Percentiles rank a stretch among this genome's conserved stretches.
These are phyloP conservation scores for Arachis hypogaea DNA, from an alignment of 306 rosid species.

Conservation along the genomic window DNA sequence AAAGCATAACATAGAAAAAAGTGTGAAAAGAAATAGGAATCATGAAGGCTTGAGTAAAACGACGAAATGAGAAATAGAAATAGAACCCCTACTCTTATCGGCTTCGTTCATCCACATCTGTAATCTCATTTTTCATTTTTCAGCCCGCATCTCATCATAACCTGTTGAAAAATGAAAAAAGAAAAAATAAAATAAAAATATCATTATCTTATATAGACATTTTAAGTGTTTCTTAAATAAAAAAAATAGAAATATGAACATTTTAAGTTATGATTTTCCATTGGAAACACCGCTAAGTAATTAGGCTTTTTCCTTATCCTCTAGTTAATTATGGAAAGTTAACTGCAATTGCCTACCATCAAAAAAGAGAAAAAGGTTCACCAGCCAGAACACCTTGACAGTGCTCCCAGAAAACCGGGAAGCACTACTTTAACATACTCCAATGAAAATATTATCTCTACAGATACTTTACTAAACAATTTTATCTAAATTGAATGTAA, in stretches of 20 bases:
- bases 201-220: conserved; percentile 2
- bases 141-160: conserved; percentile 86
- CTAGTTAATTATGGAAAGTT: conserved; percentile 5
- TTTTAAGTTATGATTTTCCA: conserved; percentile 21
- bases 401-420: conserved; percentile 23
- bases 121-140: conserved; percentile 56
- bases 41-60: neutral
- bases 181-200: conserved; percentile 16
- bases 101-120: conserved; percentile 96
- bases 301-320: neutral
- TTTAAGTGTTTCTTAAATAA: neutral
- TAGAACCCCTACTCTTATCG: conserved; percentile 85
- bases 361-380: neutral
- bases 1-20: conserved; percentile 8
- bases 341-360: conserved; percentile 1
- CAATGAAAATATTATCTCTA: neutral
- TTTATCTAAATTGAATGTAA: conserved; percentile 3
- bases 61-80: neutral
- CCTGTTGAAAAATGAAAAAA: conserved; percentile 58
- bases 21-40: neutral
- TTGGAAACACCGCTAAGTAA: conserved; percentile 18
- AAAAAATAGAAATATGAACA: neutral
- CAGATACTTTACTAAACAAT: conserved; percentile 14
- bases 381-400: conserved; percentile 28
- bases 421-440: conserved; percentile 16